A percentile compares a stretch with the other conserved stretches of the same genome.
These are phyloP conservation scores for Lippia alba DNA, from an alignment of 305 asterid species.

Conservation along the genomic window DNA sequence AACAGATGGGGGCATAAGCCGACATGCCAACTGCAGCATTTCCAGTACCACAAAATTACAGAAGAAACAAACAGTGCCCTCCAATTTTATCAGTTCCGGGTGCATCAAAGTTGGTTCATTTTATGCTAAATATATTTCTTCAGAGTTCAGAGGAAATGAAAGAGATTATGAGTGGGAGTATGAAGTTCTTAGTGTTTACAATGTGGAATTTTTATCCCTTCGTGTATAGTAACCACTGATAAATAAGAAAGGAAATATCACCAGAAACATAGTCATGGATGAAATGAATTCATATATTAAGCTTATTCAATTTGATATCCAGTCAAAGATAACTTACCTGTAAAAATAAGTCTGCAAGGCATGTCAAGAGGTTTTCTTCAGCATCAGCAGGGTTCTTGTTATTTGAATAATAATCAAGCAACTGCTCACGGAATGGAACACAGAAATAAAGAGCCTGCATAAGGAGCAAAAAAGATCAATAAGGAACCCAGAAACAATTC, in stretches of 20 bases:
- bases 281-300: not conserved
- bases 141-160: not conserved
- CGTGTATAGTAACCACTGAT: not conserved
- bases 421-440: slow-evolving; percentile 92
- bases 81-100: not conserved
- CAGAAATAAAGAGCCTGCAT: slow-evolving; percentile 96
- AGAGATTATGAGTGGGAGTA: not conserved
- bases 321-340: slow-evolving; percentile 52
- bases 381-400: slow-evolving; percentile 73
- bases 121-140: not conserved
- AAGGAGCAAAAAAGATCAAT: slow-evolving; percentile 12
- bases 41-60: not conserved
- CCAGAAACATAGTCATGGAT: not conserved
- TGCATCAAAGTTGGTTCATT: not conserved
- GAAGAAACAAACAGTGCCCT: not conserved
- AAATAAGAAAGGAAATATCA: not conserved
- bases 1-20: too few species aligned
- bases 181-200: slow-evolving; percentile 1
- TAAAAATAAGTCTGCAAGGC: slow-evolving; percentile 87
- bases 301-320: not conserved
- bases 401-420: slow-evolving; percentile 78
- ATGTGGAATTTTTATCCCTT: not conserved
- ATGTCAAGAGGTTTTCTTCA: slow-evolving; percentile 88
- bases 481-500: not conserved
- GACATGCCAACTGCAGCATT: too few species aligned